phyloP scores from a whole-genome alignment of 2,329 filamentous ascomycete genomes.

The Cylindrodendrum hubeiense region DNA sequence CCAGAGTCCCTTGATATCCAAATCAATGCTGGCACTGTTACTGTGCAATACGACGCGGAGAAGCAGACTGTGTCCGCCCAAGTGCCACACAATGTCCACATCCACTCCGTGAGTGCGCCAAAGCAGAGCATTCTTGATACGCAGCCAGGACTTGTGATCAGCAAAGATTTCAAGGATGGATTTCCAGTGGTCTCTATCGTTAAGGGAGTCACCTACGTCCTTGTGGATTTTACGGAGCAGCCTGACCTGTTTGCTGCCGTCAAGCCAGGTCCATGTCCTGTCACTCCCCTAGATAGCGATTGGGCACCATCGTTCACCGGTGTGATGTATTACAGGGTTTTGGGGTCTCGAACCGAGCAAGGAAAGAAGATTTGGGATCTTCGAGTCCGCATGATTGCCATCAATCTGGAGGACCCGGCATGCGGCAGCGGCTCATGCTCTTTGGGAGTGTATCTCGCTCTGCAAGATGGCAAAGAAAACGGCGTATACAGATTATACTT shows the following conservation, averaged over 20 bases:
- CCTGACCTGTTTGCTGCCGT: conserved; percentile 13
- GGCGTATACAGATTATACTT: conserved; percentile 16
- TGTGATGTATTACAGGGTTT: conserved; percentile 22
- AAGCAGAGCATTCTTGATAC: conserved; percentile 8
- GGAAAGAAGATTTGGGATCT: conserved; percentile 6
- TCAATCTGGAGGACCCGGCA: conserved; percentile 27
- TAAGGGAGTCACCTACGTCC: conserved; percentile 17
- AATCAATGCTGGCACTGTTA: conserved; percentile 17
- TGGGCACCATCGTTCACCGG: conserved; percentile 24
- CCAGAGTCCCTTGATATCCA: neutral
- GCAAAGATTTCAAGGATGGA: neutral
- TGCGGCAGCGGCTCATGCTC: conserved; percentile 24
- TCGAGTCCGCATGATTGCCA: conserved; percentile 31
- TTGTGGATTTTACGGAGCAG: conserved; percentile 17
- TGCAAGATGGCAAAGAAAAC: conserved; percentile 10
- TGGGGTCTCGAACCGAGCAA: neutral
- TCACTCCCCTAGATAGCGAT: conserved; percentile 9
- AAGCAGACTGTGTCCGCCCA: conserved; percentile 22
- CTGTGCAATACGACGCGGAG: conserved; percentile 11
- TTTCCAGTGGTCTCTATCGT: conserved; percentile 4
- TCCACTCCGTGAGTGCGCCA: conserved; percentile 5
- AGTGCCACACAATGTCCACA: conserved; percentile 29
- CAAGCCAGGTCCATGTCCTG: neutral
- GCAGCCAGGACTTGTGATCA: conserved; percentile 5
- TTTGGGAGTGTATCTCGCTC: conserved; percentile 22